Conservation (phyloP, 257 asterid species). For the Gentiana straminea region DNA sequence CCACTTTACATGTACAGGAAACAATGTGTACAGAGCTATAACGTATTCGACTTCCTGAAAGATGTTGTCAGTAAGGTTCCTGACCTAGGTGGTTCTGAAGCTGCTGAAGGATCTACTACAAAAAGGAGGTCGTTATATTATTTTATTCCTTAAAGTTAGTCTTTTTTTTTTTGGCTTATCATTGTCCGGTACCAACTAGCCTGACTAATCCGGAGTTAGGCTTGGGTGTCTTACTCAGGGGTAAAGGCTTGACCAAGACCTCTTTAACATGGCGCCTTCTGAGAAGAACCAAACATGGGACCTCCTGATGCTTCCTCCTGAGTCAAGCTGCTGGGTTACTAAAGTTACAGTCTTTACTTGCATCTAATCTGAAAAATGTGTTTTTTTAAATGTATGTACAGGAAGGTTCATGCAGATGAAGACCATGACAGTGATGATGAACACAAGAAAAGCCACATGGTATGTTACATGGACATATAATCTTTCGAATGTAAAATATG, state of each 20-base stretch:
- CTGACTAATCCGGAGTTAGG: too few species aligned
- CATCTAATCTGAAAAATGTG: background rate
- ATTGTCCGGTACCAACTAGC: too few species aligned
- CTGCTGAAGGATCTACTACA: slow-evolving; percentile 5
- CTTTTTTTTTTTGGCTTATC: background rate
- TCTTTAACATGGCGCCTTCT: too few species aligned
- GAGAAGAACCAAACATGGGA: too few species aligned
- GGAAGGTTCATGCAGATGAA: slow-evolving; percentile 9
- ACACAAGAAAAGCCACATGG: slow-evolving; percentile 4
- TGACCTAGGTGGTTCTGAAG: slow-evolving; percentile 48
- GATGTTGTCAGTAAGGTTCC: slow-evolving; percentile 96
- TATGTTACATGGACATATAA: background rate
- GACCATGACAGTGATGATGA: slow-evolving; percentile 10
- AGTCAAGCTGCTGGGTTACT: too few species aligned
- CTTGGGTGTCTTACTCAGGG: too few species aligned
- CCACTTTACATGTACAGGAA: slow-evolving; percentile 41
- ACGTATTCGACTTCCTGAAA: slow-evolving; percentile 86
- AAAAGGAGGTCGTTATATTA: slow-evolving; percentile 2
- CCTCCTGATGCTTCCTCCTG: too few species aligned
- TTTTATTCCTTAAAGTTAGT: background rate
- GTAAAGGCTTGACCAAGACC: too few species aligned
- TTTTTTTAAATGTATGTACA: background rate
- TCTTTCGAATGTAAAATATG: background rate
- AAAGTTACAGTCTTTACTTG: background rate
- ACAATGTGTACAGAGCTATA: slow-evolving; percentile 80